A percentile compares a stretch with the other conserved stretches of the same genome.
Evolutionary conservation across 2,329 filamentous ascomycete genomes (phyloP).

Genomic region (Colletotrichum abscissum): DNA sequence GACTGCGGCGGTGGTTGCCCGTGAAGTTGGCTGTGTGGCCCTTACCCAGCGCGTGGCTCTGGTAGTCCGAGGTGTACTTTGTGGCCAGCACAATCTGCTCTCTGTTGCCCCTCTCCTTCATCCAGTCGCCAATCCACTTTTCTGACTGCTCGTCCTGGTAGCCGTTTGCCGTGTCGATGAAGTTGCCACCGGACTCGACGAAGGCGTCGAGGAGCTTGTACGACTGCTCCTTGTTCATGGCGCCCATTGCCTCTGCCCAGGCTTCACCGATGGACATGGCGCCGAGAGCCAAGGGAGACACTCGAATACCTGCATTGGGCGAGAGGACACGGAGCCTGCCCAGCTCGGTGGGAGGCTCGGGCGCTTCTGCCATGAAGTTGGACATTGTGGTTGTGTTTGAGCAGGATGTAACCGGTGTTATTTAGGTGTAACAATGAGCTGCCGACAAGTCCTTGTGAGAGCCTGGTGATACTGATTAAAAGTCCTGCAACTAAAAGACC

Average conservation of each 20-base stretch:
- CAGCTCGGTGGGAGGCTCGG: conserved; percentile 60
- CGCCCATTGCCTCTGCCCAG: conserved; percentile 59
- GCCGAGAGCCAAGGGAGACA: conserved; percentile 64
- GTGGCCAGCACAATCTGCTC: conserved; percentile 66
- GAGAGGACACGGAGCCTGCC: conserved; percentile 64
- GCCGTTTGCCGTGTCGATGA: conserved; percentile 72
- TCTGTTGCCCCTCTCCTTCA: conserved; percentile 58
- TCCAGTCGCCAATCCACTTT: conserved; percentile 69
- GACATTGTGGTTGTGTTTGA: conserved; percentile 1
- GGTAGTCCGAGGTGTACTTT: conserved; percentile 65
- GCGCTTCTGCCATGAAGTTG: conserved; percentile 35
- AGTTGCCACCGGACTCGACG: conserved; percentile 71
- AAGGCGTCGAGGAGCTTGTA: conserved; percentile 70
- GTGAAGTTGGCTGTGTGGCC: conserved; percentile 51
- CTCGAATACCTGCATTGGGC: conserved; percentile 57
- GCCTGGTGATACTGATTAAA: background rate
- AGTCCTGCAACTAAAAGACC: background rate
- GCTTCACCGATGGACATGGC: conserved; percentile 63
- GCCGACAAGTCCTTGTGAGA: background rate
- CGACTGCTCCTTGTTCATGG: conserved; percentile 63
- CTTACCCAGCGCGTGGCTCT: conserved; percentile 48
- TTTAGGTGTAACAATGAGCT: background rate
- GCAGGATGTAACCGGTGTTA: background rate
- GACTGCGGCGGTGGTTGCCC: conserved; percentile 55
- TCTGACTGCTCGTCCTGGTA: conserved; percentile 71